Evolutionary conservation across 2,329 filamentous ascomycete genomes (phyloP).

Genomic region (Escovopsis sp.): DNA sequence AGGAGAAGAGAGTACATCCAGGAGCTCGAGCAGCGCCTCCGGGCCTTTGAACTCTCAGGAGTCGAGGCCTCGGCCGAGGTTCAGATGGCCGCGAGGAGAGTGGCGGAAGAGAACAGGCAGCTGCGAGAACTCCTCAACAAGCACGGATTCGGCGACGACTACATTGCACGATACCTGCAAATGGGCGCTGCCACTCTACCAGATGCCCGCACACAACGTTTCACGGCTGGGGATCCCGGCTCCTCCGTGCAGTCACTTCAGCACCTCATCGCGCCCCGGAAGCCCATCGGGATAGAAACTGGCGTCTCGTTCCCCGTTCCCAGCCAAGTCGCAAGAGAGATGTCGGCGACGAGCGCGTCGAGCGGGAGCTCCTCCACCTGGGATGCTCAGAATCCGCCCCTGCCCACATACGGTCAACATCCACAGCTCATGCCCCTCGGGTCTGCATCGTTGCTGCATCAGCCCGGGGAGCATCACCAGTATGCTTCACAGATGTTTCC

Average conservation of each 20-base stretch:
- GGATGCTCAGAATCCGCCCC: constrained; percentile 16
- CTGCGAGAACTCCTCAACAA: constrained; percentile 44
- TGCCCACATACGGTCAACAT: constrained; percentile 13
- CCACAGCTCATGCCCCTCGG: constrained; percentile 5
- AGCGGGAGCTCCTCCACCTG: constrained; percentile 19
- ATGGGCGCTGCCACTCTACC: constrained; percentile 5
- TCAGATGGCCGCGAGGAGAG: constrained; percentile 52
- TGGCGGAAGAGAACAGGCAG: constrained; percentile 54
- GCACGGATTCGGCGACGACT: constrained; percentile 41
- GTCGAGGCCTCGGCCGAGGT: constrained; percentile 57
- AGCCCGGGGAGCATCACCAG: not conserved
- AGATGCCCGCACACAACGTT: constrained; percentile 8
- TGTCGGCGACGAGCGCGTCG: constrained; percentile 19
- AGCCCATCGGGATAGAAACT: constrained; percentile 16
- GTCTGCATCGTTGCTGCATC: not conserved
- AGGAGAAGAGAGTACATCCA: constrained; percentile 59
- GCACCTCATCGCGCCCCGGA: constrained; percentile 22
- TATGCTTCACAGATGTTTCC: constrained; percentile 3
- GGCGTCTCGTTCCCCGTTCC: constrained; percentile 14
- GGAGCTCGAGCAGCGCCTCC: constrained; percentile 48
- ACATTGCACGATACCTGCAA: constrained; percentile 31
- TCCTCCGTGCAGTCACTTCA: constrained; percentile 21
- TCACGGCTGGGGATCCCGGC: constrained; percentile 11
- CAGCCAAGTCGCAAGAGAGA: constrained; percentile 19
- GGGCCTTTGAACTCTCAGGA: constrained; percentile 48